These are phyloP conservation scores for Dillenia turbinata DNA, from an alignment of 164 flowering plant genomes.

Conservation along the genomic window DNA sequence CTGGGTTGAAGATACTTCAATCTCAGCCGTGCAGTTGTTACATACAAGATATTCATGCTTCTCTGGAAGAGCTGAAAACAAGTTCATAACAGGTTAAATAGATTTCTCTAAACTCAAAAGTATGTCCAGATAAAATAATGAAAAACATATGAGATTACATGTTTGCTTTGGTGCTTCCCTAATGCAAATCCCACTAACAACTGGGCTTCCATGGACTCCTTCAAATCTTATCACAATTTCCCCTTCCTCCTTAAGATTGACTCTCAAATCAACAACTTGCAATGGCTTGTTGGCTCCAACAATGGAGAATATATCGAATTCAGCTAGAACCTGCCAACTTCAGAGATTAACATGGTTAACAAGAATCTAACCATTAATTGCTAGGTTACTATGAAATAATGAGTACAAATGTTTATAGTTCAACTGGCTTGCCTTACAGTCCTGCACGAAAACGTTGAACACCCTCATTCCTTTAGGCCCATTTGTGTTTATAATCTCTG, in stretches of 20 bases:
- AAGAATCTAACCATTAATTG: too few species aligned
- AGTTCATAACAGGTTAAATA: conserved; percentile 2
- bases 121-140: background rate
- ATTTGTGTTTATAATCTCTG: conserved; percentile 59
- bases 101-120: background rate
- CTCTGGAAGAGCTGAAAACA: conserved; percentile 29
- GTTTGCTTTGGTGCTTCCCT: conserved; percentile 36
- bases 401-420: background rate
- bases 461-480: conserved; percentile 90
- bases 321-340: conserved; percentile 50
- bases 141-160: conserved; percentile 27
- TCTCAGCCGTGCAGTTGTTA: conserved; percentile 50
- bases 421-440: conserved; percentile 57
- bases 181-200: conserved; percentile 75
- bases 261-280: conserved; percentile 55
- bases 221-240: conserved; percentile 48
- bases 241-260: conserved; percentile 47
- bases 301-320: conserved; percentile 59
- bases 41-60: conserved; percentile 40
- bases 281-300: conserved; percentile 82
- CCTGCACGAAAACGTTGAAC: conserved; percentile 71
- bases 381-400: too few species aligned
- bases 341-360: background rate
- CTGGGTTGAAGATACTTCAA: conserved; percentile 52
- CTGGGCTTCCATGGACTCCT: conserved; percentile 61